Evolutionary conservation across 1,284 basidiomycete species (phyloP).

Genomic region (Microbotryum lychnidis-dioicae): DNA sequence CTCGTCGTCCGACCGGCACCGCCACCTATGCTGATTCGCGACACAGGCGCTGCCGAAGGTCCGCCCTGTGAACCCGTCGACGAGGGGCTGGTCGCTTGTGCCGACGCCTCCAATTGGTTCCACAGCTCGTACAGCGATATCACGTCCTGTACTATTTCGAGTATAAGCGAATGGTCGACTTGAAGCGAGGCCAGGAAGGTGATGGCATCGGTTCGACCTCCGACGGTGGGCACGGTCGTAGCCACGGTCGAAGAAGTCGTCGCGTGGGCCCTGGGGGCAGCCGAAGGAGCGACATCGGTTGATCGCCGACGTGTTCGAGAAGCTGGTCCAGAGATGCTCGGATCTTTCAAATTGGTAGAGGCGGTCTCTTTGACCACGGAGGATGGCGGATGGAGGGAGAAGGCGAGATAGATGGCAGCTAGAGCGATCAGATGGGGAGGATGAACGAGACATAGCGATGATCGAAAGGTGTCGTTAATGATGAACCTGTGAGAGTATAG

Average conservation of each 20-base stretch:
- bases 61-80: neutral
- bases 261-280: slow-evolving; percentile 33
- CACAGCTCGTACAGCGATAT: slow-evolving; percentile 79
- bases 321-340: neutral
- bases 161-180: slow-evolving; percentile 68
- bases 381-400: slow-evolving; percentile 47
- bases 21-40: neutral
- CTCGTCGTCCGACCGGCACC: slow-evolving; percentile 3
- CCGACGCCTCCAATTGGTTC: slow-evolving; percentile 55
- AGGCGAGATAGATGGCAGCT: slow-evolving; percentile 76
- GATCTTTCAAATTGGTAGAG: neutral
- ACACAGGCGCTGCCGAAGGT: neutral
- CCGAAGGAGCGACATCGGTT: slow-evolving; percentile 37
- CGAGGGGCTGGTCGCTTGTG: neutral
- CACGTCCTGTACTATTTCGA: slow-evolving; percentile 86
- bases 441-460: slow-evolving; percentile 78
- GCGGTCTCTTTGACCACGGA: slow-evolving; percentile 29
- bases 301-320: slow-evolving; percentile 10
- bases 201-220: slow-evolving; percentile 50
- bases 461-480: slow-evolving; percentile 91
- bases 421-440: slow-evolving; percentile 91
- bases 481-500: slow-evolving; percentile 59
- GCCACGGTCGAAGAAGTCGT: slow-evolving; percentile 24
- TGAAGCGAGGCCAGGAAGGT: slow-evolving; percentile 78
- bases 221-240: slow-evolving; percentile 20